Base-by-base conservation (phyloP, 2,329 filamentous ascomycete genomes). In the Helotiales sp. region DNA sequence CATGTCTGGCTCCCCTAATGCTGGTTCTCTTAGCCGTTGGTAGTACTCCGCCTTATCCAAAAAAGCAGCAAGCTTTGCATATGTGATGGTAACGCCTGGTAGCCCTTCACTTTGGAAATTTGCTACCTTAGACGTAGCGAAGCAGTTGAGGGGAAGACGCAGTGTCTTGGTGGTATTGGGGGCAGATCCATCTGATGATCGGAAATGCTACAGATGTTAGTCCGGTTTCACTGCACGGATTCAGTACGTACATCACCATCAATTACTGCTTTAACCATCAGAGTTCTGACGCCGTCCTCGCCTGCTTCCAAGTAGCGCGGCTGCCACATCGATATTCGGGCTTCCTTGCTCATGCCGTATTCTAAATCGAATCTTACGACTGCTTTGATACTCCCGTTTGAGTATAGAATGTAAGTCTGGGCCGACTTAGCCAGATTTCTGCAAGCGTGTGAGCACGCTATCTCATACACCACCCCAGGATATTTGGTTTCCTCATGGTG, bases 361-460 rank as follows among this genome's bases (percentile, higher is more conserved):
- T 53, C 56, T 17, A 62, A 56, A 40, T 61, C 55, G 38, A 61
- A 58, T 30, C 55, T 52, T 25, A 61, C 51, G 50, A 61, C 51
- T 50, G 50, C 58, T 29, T 61, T 61, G 38, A 61, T 61, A 61
- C 56, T 55, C 48, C 24, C 55, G 34, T 58, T 61, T 58, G 47
- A 61, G 55, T 61, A 61, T 52, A 10, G 38, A 31, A 61, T 58
- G 33, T 61, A 61, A 58, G 27, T 57, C 55, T 52, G 58, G 48
- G 48, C 47, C 44, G 46, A 33, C 52, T 58, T 61, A 29, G 31
- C 15, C 44, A 60, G 42, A 12, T 52, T 34, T 60, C 48, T 53
- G 25, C 34, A 27, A 56, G 49, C 38, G 48, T 59, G 40, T 56
- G 52, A 59, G 30, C 52, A 59, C 33, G 53, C 57, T 52, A 56